Percentiles rank a stretch among this genome's conserved stretches.
Conservation (phyloP, 1,284 basidiomycete genomes). For the Rhodotorula mucilaginosa region DNA sequence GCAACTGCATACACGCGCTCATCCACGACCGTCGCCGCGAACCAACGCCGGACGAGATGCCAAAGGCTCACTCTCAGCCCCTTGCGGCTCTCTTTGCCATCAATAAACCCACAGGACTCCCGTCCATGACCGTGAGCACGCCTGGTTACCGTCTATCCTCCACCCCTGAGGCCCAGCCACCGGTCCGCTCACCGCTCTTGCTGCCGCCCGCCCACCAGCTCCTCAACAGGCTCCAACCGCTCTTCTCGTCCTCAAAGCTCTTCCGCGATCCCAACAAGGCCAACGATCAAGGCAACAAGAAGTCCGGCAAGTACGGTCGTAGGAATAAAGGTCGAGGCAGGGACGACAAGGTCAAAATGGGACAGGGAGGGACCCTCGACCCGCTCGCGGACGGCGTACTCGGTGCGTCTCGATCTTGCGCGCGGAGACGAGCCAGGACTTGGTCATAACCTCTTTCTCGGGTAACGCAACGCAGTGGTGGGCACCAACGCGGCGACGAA, state of each 20-base stretch:
- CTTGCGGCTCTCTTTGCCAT: conserved; percentile 69
- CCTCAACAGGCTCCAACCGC: conserved; percentile 78
- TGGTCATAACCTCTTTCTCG: too few relatives aligned
- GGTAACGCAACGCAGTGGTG: conserved; percentile 61
- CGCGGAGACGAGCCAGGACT: not conserved
- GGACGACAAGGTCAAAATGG: conserved; percentile 65
- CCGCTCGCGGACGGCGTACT: conserved; percentile 93
- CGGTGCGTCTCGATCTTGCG: conserved; percentile 53
- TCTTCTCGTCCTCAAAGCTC: conserved; percentile 72
- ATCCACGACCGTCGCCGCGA: too few relatives aligned
- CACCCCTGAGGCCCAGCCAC: too few relatives aligned
- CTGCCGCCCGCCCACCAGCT: conserved; percentile 51
- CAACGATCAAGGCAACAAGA: conserved; percentile 9
- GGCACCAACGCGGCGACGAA: conserved; percentile 91
- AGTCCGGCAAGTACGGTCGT: conserved; percentile 38
- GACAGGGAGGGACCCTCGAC: conserved; percentile 92
- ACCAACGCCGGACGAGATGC: conserved; percentile 14
- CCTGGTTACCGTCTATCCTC: too few relatives aligned
- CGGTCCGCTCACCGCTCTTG: too few relatives aligned
- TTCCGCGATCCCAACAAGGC: conserved; percentile 54
- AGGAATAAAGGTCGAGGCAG: conserved; percentile 24
- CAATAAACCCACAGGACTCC: conserved; percentile 79
- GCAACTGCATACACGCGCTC: too few relatives aligned
- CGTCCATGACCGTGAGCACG: conserved; percentile 65
- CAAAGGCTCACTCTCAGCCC: conserved; percentile 24